Evolutionary conservation across 2,329 filamentous ascomycete genomes (phyloP), one percentile per base, ranked within the genome.

Genomic region (Pseudohalonectria lignicola): DNA sequence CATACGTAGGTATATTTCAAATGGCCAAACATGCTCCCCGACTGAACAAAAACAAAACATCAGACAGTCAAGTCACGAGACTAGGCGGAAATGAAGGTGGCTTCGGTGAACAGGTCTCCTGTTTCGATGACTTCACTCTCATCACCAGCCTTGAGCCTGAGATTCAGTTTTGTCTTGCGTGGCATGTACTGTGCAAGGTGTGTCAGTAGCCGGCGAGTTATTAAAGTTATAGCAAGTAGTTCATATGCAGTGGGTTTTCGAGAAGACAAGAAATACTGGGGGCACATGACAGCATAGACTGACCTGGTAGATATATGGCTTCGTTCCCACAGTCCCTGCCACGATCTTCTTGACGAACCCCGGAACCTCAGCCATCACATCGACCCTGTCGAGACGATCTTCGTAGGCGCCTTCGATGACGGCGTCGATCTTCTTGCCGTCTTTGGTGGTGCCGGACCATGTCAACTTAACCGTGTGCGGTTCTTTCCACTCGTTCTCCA

Each of bases 271-370:
- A 15, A 16, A 13, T 25, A 17, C 1, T 12, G 6, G 17, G 21
- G 17, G 9, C 16, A 6, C 6, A 37, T 20, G 13, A n/a, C 11
- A 5, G 25, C 2, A 20, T 11, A 19, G 19, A 57, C 71, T 47
- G 60, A 88, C 86, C 72, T 94, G 92, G 64, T 95, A 98, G 51
- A 98, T 96, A 60, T 95, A 98, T 5, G 92, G 92, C 67, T 87
- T 92, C 20, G 92, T 94, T 45, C 92, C 92, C 4, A 82, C 86
- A 11, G 90, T 86, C 46, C 76, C 81, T 31, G 85, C 85, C 19
- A 94, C 87, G 55, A 98, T 86, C 50, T 79, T 79, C 75, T 98
- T 98, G 59, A 98, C 81, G 52, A 98, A 94, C 21, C 82, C 86
- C 3, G 92, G 92, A 26, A 98, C 83, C 61, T 98, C 88, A 18